Evolutionary conservation across 2,329 filamentous ascomycete species (phyloP).

Genomic region (Aureobasidium sp.): DNA sequence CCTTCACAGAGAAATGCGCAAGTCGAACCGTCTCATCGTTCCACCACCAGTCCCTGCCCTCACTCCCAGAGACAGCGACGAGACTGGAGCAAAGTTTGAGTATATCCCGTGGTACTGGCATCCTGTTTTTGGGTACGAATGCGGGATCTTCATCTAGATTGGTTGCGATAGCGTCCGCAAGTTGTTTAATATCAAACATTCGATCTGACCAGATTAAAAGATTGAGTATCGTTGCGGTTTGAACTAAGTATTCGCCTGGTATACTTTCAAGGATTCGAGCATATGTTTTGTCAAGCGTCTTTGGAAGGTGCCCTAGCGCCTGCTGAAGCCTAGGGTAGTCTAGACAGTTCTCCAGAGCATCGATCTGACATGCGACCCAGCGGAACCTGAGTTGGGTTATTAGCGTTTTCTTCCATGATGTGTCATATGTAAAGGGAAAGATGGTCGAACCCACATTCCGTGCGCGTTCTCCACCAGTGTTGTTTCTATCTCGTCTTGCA

Average conservation of each 20-base stretch:
- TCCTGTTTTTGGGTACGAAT: neutral
- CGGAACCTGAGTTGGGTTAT: neutral
- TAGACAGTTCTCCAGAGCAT: neutral
- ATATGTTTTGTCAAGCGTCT: neutral
- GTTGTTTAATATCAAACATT: neutral
- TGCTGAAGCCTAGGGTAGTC: neutral
- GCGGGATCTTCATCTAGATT: neutral
- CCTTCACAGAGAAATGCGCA: neutral
- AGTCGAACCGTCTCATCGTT: neutral
- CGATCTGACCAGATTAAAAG: neutral
- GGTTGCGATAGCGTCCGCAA: neutral
- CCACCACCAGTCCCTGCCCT: neutral
- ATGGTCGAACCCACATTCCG: neutral
- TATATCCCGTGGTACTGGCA: neutral
- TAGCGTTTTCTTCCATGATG: no score
- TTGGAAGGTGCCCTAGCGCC: neutral
- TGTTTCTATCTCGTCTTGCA: neutral
- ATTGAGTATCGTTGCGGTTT: neutral
- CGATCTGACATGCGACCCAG: conserved; percentile 10
- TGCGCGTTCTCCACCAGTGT: neutral
- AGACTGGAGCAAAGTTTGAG: neutral
- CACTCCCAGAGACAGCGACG: neutral
- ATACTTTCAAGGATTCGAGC: neutral
- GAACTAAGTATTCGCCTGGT: neutral
- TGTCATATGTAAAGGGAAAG: no score